Base-by-base conservation (phyloP, 1,284 basidiomycete species). In the Marasmius fiardii region DNA sequence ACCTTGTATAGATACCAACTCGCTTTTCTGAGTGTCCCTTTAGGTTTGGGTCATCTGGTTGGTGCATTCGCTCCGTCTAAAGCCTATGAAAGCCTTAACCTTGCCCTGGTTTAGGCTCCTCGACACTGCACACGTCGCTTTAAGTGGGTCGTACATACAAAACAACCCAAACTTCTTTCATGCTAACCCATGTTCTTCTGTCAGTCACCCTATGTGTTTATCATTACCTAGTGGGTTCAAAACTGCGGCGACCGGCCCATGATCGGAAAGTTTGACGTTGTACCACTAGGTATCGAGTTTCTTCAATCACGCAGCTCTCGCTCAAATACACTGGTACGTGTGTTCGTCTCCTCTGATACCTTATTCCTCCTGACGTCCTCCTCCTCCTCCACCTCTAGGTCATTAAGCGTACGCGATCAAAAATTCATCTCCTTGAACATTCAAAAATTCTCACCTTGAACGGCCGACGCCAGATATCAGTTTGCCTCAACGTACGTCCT, bases 391-490 rank as follows among this genome's bases (percentile, higher is more conserved):
- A 39, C 34, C 2, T n/a, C 14, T 21, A 72, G 72, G 72, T 66
- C 72, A 3, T 60, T 74, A 35, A 69, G 66, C 57, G 72, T 72
- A 60, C 28, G 69, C 39, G 3, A 1, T 62, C 48, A n/a, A n/a
- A n/a, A n/a, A n/a, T n/a, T n/a, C n/a, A n/a, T n/a, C n/a, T n/a
- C n/a, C n/a, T n/a, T n/a, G n/a, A n/a, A n/a, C n/a, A n/a, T n/a
- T n/a, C n/a, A n/a, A n/a, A n/a, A n/a, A n/a, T n/a, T n/a, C n/a
- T n/a, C n/a, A n/a, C n/a, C n/a, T n/a, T n/a, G n/a, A n/a, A n/a
- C n/a, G n/a, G n/a, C n/a, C 16, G 20, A 23, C 5, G 8, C 6
- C 49, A 62, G 64, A 48, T 60, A 5, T 62, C 63, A n/a, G 50
- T 65, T 11, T 52, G 53, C 18, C 23, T 66, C 52, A 68, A 67